These are phyloP conservation scores for Coprinellus aureogranulatus DNA, from an alignment of 768 basidiomycete genomes.

Conservation along the genomic window DNA sequence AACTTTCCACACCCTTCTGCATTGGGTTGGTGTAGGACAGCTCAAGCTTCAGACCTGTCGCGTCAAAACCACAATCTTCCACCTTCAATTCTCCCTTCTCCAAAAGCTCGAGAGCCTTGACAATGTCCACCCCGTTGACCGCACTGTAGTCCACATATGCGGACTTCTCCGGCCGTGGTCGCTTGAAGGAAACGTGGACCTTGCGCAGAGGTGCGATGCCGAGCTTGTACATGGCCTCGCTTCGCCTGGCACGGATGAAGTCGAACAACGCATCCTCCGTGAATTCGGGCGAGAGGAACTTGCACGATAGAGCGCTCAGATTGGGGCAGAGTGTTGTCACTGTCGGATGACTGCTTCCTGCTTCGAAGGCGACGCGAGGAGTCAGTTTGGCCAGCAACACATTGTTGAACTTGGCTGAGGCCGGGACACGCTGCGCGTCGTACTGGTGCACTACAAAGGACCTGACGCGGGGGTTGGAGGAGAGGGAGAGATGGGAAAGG, in stretches of 20 bases:
- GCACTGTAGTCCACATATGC: too few relatives aligned
- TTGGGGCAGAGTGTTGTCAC: not conserved
- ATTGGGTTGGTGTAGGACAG: not conserved
- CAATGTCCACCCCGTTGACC: too few relatives aligned
- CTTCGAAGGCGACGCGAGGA: not conserved
- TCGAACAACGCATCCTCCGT: slow-evolving; percentile 2
- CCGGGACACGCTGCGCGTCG: not conserved
- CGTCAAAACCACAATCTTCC: not conserved
- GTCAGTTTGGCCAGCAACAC: not conserved
- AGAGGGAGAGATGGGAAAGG: not conserved
- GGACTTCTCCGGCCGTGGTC: not conserved
- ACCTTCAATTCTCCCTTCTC: too few relatives aligned
- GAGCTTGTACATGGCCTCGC: slow-evolving; percentile 1
- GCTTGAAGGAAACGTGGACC: slow-evolving; percentile 4
- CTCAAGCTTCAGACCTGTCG: not conserved
- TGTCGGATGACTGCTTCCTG: not conserved
- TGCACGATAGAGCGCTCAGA: not conserved
- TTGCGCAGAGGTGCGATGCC: slow-evolving; percentile 1
- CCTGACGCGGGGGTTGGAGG: not conserved
- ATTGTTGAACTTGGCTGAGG: not conserved
- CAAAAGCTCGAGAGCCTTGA: too few relatives aligned
- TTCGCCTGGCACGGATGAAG: slow-evolving; percentile 1
- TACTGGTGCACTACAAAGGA: not conserved
- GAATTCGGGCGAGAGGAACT: slow-evolving; percentile 1
- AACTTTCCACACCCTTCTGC: not conserved